These are phyloP conservation scores for Ceratobasidium sp. DNA, from an alignment of 1,284 basidiomycete genomes.

Conservation along the genomic window DNA sequence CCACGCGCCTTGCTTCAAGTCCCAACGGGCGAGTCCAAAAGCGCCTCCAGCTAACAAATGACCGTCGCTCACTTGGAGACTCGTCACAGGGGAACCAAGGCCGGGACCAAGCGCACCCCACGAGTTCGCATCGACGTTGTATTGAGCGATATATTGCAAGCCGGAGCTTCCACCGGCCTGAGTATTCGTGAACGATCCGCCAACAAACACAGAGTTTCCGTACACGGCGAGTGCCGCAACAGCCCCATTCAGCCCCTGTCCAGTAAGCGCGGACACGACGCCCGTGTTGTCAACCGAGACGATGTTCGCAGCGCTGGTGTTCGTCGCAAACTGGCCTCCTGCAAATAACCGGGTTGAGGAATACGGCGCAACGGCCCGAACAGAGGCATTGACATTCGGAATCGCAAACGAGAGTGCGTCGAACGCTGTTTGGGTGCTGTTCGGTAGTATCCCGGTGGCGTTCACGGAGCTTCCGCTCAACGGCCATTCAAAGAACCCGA, in stretches of 20 bases:
- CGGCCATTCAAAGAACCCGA: slow-evolving; percentile 88
- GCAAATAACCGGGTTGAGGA: slow-evolving; percentile 81
- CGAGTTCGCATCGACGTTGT: slow-evolving; percentile 74
- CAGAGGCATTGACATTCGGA: slow-evolving; percentile 61
- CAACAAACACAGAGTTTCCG: slow-evolving; percentile 79
- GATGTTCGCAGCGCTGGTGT: slow-evolving; percentile 77
- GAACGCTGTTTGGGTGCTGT: slow-evolving; percentile 78
- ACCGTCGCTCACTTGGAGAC: slow-evolving; percentile 68
- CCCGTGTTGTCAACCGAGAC: slow-evolving; percentile 72
- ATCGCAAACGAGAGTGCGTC: slow-evolving; percentile 68
- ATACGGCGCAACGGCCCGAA: slow-evolving; percentile 73
- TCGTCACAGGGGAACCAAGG: slow-evolving; percentile 80
- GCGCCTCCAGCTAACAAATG: slow-evolving; percentile 80
- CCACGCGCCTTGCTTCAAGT: slow-evolving; percentile 76
- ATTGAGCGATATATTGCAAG: slow-evolving; percentile 79
- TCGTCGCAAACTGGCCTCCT: slow-evolving; percentile 79
- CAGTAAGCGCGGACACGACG: slow-evolving; percentile 66
- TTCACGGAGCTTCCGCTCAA: slow-evolving; percentile 64
- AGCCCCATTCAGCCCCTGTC: slow-evolving; percentile 79
- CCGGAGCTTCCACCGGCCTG: slow-evolving; percentile 67
- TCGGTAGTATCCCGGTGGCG: slow-evolving; percentile 73
- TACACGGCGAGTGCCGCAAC: slow-evolving; percentile 75
- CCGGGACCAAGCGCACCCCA: slow-evolving; percentile 85
- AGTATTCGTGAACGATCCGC: slow-evolving; percentile 87
- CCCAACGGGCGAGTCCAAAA: slow-evolving; percentile 89